These are phyloP conservation scores for Zymoseptoria pseudotritici DNA, from an alignment of 2,329 filamentous ascomycete genomes.

Conservation along the genomic window DNA sequence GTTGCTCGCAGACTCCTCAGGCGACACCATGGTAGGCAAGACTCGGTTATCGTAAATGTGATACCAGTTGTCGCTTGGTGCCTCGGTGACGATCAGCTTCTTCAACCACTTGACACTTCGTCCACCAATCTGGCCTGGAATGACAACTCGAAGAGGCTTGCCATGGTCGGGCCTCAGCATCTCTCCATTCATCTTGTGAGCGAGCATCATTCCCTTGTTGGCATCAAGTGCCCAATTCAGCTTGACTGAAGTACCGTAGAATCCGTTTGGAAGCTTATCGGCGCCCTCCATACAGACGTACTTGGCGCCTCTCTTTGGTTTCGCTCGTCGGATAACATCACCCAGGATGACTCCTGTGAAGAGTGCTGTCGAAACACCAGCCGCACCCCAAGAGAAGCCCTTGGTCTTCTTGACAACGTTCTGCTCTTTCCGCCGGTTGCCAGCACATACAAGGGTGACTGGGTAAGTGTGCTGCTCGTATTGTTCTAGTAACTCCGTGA, in stretches of 20 bases:
- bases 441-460: conserved; percentile 83
- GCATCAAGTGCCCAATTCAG: conserved; percentile 81
- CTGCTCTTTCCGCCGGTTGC: conserved; percentile 87
- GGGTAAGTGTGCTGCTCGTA: conserved; percentile 81
- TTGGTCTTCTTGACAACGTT: conserved; percentile 86
- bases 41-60: conserved; percentile 92
- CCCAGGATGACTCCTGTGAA: conserved; percentile 76
- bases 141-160: conserved; percentile 70
- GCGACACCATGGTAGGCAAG: conserved; percentile 75
- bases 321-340: conserved; percentile 62
- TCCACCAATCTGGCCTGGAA: conserved; percentile 87
- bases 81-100: conserved; percentile 66
- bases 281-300: conserved; percentile 91
- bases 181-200: conserved; percentile 87
- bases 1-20: conserved; percentile 68
- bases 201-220: conserved; percentile 76
- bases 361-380: conserved; percentile 76
- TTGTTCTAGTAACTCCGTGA: conserved; percentile 63
- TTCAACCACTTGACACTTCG: conserved; percentile 91
- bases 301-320: conserved; percentile 60
- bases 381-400: conserved; percentile 89
- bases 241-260: conserved; percentile 82
- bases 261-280: conserved; percentile 77
- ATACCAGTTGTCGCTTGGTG: conserved; percentile 87
- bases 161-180: conserved; percentile 75